Percentiles rank a stretch among this genome's conserved stretches.
Conservation (phyloP, 208 protist species). For the Leishmania tropica region DNA sequence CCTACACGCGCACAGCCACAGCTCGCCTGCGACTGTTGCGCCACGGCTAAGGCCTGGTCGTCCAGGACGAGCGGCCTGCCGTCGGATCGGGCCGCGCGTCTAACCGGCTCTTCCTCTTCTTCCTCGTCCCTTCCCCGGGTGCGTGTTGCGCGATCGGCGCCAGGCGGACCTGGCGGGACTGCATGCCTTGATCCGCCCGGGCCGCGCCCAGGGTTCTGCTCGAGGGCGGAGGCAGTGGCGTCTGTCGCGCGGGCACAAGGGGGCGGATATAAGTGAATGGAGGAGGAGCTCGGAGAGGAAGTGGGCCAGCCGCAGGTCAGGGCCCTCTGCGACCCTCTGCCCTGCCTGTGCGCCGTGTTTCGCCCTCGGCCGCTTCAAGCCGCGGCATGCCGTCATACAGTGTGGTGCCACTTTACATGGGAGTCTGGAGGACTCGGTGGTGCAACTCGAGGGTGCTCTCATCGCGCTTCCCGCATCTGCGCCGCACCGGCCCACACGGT, state of each 20-base stretch:
- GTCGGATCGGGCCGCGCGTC: not conserved
- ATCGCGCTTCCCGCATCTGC: not conserved
- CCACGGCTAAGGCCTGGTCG: not conserved
- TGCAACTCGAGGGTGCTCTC: not conserved
- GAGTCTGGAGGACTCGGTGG: not conserved
- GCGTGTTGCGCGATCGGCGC: not conserved
- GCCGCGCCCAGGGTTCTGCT: not conserved
- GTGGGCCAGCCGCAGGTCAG: not conserved
- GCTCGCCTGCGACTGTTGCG: not conserved
- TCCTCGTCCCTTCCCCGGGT: not conserved
- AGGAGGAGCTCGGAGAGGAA: not conserved
- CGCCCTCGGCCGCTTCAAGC: not conserved
- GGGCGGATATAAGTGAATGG: not conserved
- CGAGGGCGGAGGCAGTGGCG: not conserved
- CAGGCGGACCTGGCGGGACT: not conserved
- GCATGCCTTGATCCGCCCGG: not conserved
- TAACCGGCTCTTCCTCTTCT: not conserved
- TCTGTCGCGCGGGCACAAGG: not conserved
- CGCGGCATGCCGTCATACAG: not conserved
- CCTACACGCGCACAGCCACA: not conserved
- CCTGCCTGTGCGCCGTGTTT: not conserved
- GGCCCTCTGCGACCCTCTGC: not conserved
- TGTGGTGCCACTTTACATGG: not conserved
- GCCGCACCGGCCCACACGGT: not conserved
- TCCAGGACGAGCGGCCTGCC: not conserved